These are phyloP conservation scores for Pythium biforme DNA, from an alignment of 352 stramenopile genomes.

Conservation along the genomic window DNA sequence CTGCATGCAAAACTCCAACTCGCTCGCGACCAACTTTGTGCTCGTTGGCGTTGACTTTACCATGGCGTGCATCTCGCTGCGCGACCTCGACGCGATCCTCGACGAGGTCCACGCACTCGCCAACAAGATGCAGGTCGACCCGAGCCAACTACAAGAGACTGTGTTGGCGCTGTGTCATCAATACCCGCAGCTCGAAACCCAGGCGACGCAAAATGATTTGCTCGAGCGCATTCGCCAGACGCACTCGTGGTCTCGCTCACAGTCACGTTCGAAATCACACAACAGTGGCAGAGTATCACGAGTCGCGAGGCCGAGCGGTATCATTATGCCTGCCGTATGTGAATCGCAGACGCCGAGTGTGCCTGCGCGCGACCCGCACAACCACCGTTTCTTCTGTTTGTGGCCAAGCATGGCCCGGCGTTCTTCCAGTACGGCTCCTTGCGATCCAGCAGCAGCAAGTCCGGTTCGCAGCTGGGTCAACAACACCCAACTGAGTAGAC, in stretches of 20 bases:
- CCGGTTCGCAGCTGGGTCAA: neutral
- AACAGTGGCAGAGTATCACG: neutral
- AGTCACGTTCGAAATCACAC: neutral
- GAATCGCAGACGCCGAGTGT: neutral
- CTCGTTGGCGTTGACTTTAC: neutral
- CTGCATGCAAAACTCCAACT: slow-evolving; percentile 21
- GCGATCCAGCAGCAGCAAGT: too few species aligned
- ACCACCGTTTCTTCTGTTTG: too few species aligned
- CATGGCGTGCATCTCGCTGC: neutral
- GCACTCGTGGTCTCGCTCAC: neutral
- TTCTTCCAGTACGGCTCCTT: neutral
- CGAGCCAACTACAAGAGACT: neutral
- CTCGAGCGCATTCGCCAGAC: neutral
- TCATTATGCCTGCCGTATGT: neutral
- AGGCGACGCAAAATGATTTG: neutral
- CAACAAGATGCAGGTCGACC: neutral
- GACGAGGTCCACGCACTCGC: neutral
- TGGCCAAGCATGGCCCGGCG: too few species aligned
- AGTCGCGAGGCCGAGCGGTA: neutral
- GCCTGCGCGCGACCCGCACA: too few species aligned
- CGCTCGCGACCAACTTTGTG: neutral
- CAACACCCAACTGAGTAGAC: neutral
- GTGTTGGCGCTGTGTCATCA: neutral
- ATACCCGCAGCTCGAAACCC: neutral
- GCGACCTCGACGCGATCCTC: slow-evolving; percentile 7